These are phyloP conservation scores for Penicillium angulare DNA, from an alignment of 495 filamentous ascomycete species.

Conservation along the genomic window DNA sequence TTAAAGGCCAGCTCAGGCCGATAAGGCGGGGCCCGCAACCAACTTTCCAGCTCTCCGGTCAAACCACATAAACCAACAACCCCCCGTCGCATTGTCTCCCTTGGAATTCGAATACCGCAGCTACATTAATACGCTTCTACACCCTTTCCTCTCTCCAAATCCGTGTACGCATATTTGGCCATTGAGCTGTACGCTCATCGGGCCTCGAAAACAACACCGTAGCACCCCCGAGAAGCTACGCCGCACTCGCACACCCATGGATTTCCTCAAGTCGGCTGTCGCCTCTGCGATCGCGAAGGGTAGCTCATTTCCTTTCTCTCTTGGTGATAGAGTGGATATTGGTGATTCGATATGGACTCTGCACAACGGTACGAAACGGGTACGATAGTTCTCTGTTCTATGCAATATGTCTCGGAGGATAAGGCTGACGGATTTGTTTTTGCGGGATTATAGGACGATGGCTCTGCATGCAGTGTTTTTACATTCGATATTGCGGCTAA, in stretches of 20 bases:
- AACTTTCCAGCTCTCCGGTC: not conserved
- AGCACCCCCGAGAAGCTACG: not conserved
- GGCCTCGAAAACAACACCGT: not conserved
- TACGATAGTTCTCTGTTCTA: constrained; percentile 42
- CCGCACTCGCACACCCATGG: constrained; percentile 56
- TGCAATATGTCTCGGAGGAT: constrained; percentile 1
- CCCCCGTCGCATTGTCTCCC: not conserved
- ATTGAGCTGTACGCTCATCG: not conserved
- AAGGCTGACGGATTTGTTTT: not conserved
- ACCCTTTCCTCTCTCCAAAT: not conserved
- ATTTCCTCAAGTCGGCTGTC: constrained; percentile 96
- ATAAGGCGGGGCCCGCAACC: constrained; percentile 24
- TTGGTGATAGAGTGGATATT: constrained; percentile 85
- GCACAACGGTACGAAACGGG: constrained; percentile 86
- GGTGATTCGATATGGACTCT: constrained; percentile 91
- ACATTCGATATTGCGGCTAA: constrained; percentile 84
- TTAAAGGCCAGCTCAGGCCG: constrained; percentile 14
- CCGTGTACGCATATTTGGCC: not conserved
- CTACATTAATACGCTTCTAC: not conserved
- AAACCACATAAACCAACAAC: not conserved
- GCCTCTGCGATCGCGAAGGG: constrained; percentile 95
- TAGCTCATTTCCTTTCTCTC: constrained; percentile 84
- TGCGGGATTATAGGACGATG: constrained; percentile 69
- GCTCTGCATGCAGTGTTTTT: constrained; percentile 92
- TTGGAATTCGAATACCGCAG: not conserved